Evolutionary conservation across 805 yeast species (phyloP), one percentile per base, ranked within the genome.

Genomic region (Candida nemodendra): DNA sequence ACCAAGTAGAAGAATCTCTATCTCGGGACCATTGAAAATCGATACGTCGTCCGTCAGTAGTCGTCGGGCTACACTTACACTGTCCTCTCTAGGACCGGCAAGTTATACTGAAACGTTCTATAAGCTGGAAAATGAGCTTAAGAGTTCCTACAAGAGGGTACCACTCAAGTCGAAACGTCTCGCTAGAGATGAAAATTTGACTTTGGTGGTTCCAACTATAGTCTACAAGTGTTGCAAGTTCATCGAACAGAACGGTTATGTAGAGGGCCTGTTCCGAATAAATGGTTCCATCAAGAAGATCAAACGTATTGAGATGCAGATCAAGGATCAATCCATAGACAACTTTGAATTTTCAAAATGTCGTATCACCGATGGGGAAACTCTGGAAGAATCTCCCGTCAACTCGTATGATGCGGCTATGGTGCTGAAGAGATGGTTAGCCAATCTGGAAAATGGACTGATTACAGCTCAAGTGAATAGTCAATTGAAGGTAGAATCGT

Each of bases 251-350:
- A 39, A 47, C 27, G 56, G 47, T 1, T 56, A 54, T 4, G 45
- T 51, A 4, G 65, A 64, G 45, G 69, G 69, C 9, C 48, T 64
- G n/a, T 64, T 64, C 41, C 44, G 69, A 42, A 57, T 64, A 39
- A 64, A 63, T 41, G 65, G 67, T 5, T 53, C 65, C 9, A 46
- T 64, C 22, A 56, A 56, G 29, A 64, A 62, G 34, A 55, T 62
- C 23, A 59, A 56, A 33, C 28, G 38, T 15, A 48, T 64, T 31
- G 69, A 64, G 36, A 7, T 33, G 4, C 37, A 41, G 32, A 50
- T 64, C 17, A 38, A 44, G 18, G 50, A 44, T 4, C 32, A 42
- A n/a, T 56, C 57, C 28, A 29, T 54, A 9, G 48, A 46, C 30
- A 13, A 30, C 14, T 51, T 46, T 39, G 41, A 48, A 11, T 53